These are phyloP conservation scores for Metroxylon sagu DNA, from an alignment of 176 grass and related monocot genomes.

Conservation along the genomic window DNA sequence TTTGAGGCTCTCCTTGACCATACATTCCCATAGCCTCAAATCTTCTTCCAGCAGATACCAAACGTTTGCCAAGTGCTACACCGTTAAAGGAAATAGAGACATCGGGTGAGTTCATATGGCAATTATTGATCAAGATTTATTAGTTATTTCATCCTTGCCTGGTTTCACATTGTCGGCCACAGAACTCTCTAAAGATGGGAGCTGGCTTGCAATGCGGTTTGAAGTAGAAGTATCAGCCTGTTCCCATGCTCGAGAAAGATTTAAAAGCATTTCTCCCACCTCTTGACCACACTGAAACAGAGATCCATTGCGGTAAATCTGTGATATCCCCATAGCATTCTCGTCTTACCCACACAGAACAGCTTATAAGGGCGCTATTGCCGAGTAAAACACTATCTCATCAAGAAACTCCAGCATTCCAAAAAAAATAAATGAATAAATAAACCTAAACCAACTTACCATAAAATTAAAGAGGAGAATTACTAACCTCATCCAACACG, in stretches of 20 bases:
- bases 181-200: constrained; percentile 52
- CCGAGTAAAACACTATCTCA: too few relatives aligned
- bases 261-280: constrained; percentile 62
- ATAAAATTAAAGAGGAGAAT: not conserved
- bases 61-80: constrained; percentile 80
- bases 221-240: constrained; percentile 50
- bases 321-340: not conserved
- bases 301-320: not conserved
- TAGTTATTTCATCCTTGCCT: constrained; percentile 32
- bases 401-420: too few relatives aligned
- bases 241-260: constrained; percentile 72
- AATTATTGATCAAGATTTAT: too few relatives aligned
- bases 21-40: constrained; percentile 75
- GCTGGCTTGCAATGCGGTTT: constrained; percentile 50
- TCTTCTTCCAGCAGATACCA: constrained; percentile 64
- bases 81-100: constrained; percentile 14
- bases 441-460: not conserved
- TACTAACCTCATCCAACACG: constrained; percentile 59
- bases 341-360: too few relatives aligned
- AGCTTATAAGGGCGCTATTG: too few relatives aligned
- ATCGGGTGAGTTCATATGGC: too few relatives aligned
- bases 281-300: constrained; percentile 64
- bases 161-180: constrained; percentile 55
- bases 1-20: constrained; percentile 58
- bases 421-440: not conserved